phyloP scores from a whole-genome alignment of 2,329 filamentous ascomycete genomes.

The Metarhizium rileyi region DNA sequence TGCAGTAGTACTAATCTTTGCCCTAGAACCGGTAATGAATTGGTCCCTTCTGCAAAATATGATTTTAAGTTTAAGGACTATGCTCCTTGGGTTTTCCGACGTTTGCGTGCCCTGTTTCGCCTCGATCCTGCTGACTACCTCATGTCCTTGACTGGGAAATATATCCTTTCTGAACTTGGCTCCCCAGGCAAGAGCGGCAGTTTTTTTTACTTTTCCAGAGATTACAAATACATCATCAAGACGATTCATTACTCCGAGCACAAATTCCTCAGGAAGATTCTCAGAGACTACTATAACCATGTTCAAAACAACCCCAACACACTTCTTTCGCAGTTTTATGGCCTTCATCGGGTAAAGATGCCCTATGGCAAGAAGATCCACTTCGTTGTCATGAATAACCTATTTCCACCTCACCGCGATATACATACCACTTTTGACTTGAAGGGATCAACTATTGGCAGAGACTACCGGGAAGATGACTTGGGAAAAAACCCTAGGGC shows the following conservation, averaged over 20 bases:
- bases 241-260: constrained; percentile 95
- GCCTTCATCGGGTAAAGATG: constrained; percentile 94
- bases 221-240: constrained; percentile 99
- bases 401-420: constrained; percentile 93
- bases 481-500: constrained; percentile 82
- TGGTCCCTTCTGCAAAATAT: constrained; percentile 96
- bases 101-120: constrained; percentile 76
- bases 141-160: constrained; percentile 96
- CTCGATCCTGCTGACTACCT: constrained; percentile 96
- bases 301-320: constrained; percentile 93
- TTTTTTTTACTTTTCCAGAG: constrained; percentile 98
- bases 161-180: constrained; percentile 92
- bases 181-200: constrained; percentile 97
- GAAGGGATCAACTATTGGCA: constrained; percentile 90
- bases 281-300: constrained; percentile 89
- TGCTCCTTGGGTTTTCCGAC: constrained; percentile 97
- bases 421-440: constrained; percentile 96
- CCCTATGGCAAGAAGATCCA: constrained; percentile 97
- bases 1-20: neutral
- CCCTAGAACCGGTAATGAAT: constrained; percentile 78
- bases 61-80: constrained; percentile 99
- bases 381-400: constrained; percentile 99
- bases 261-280: constrained; percentile 73
- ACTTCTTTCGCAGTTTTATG: constrained; percentile 94
- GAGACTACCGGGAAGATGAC: constrained; percentile 84